These are phyloP conservation scores for Sarocladium strictum DNA, from an alignment of 2,329 filamentous ascomycete species.

Conservation along the genomic window DNA sequence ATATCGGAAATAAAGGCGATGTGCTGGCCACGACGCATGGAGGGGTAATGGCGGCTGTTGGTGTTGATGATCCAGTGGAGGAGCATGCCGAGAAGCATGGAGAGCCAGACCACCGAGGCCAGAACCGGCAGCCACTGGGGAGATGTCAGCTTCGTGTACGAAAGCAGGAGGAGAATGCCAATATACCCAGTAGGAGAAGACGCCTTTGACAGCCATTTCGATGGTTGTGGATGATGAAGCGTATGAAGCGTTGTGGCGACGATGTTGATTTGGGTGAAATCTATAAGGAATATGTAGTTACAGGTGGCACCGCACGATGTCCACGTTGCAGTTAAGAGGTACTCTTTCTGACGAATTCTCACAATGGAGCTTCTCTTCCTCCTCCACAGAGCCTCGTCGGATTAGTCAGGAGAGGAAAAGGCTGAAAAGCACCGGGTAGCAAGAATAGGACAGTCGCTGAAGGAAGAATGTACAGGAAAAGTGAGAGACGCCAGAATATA, in stretches of 20 bases:
- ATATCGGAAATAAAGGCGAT: conserved; percentile 72
- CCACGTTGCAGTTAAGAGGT: neutral
- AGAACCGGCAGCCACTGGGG: conserved; percentile 51
- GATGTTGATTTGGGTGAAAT: too few species aligned
- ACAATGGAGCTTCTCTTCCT: too few species aligned
- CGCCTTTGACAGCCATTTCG: conserved; percentile 24
- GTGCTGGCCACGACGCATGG: conserved; percentile 50
- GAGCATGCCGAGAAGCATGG: conserved; percentile 63
- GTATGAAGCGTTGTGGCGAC: neutral
- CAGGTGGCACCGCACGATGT: too few species aligned
- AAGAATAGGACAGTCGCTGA: too few species aligned
- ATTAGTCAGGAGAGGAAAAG: too few species aligned
- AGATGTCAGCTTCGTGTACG: conserved; percentile 4
- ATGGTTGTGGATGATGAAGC: neutral
- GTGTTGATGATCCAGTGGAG: conserved; percentile 60
- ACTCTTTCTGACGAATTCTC: too few species aligned
- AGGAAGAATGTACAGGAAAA: too few species aligned
- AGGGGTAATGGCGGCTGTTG: conserved; percentile 50
- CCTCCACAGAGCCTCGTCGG: too few species aligned
- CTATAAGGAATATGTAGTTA: too few species aligned
- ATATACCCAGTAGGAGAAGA: conserved; percentile 35
- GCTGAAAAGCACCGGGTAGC: too few species aligned
- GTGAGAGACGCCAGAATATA: neutral
- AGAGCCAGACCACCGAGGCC: conserved; percentile 58
- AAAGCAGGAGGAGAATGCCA: neutral